Evolutionary conservation across 2,329 filamentous ascomycete species (phyloP), one percentile per base, ranked within the genome.

Genomic region (Cladorrhinum sp.): DNA sequence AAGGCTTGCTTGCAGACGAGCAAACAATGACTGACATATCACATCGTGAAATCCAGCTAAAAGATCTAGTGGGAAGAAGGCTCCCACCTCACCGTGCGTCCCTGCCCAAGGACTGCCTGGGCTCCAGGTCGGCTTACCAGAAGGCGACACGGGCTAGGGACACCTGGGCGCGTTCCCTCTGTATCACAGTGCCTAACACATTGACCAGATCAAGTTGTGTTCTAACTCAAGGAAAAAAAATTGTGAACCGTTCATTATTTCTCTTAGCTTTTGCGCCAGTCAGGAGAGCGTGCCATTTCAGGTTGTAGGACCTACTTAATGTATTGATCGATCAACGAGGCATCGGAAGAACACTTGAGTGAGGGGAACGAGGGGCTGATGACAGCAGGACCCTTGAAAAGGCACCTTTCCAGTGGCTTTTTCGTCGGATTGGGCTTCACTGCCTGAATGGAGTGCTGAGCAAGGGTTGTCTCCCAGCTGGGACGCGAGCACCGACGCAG

Each of bases 351-450:
- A 36, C 9, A 12, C 16, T 36, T 8, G 18, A n/a, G 41, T 22
- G 41, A 45, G 18, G 41, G 41, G 60, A 27, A 36, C 51, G 51
- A 52, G 58, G 57, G 58, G 18, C 16, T 36, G 52, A 50, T 36
- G 45, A 57, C 38, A 27, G 18, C 41, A 45, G 41, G 41, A 45
- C 41, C 41, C 18, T 45, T 45, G 41, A 45, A 45, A 32, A 12
- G 41, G 36, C 36, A 41, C 36, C 36, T 41, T n/a, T 55, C 59
- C 58, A 57, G 58, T 49, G 58, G 55, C 59, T 59, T 51, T 36
- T 36, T 36, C 13, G 27, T 16, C 27, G 58, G 58, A 64, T 67
- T 67, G 63, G 66, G 64, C 58, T 59, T 57, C 61, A 18, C 62
- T 64, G 59, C 57, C 65, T 61, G 56, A 60, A 55, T 2, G 32